These are phyloP conservation scores for Pseudogymnoascus sp. DNA, from an alignment of 2,329 filamentous ascomycete species.

Conservation along the genomic window DNA sequence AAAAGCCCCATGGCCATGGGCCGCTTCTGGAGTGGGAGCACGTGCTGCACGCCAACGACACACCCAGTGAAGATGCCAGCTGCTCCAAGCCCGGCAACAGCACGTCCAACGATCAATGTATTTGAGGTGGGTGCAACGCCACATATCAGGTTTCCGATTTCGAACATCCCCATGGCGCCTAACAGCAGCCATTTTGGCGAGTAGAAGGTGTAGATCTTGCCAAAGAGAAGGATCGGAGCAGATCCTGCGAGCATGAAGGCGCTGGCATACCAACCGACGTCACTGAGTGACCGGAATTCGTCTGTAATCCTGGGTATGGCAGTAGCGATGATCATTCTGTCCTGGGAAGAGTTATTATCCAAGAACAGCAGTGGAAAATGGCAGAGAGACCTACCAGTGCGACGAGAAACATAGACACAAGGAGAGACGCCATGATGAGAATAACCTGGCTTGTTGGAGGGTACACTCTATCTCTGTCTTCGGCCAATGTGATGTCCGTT, in stretches of 20 bases:
- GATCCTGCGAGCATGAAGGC: constrained; percentile 28
- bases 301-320: constrained; percentile 19
- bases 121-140: constrained; percentile 22
- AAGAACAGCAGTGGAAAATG: background rate
- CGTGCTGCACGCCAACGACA: constrained; percentile 22
- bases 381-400: constrained; percentile 24
- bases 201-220: constrained; percentile 24
- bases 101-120: constrained; percentile 26
- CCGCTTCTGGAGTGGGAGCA: constrained; percentile 19
- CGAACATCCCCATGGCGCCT: constrained; percentile 22
- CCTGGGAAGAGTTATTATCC: constrained; percentile 15
- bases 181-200: constrained; percentile 23
- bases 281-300: constrained; percentile 17
- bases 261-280: constrained; percentile 31
- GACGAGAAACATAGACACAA: constrained; percentile 37
- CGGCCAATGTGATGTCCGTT: background rate
- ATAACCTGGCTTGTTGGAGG: background rate
- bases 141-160: constrained; percentile 26
- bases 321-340: constrained; percentile 20
- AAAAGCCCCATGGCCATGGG: constrained; percentile 18
- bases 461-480: background rate
- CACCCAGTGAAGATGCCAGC: constrained; percentile 25
- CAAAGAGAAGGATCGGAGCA: constrained; percentile 19
- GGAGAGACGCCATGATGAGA: constrained; percentile 33
- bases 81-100: constrained; percentile 25